Percentiles rank a stretch among this genome's conserved stretches.
Evolutionary conservation across 148 eudicot species (phyloP).

Genomic region (Vaccinium corymbosum): DNA sequence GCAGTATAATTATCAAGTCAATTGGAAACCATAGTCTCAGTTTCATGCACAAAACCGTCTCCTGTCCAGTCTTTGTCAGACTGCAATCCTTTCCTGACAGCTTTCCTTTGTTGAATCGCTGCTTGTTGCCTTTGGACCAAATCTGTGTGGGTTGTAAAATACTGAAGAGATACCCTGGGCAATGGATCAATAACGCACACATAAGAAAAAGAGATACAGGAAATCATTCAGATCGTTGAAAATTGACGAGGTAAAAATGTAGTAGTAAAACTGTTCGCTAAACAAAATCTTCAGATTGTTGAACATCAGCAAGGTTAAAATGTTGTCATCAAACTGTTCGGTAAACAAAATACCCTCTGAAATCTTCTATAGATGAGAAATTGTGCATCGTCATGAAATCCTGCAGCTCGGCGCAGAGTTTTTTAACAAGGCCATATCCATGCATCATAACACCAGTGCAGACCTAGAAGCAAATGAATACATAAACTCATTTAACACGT

Average conservation of each 20-base stretch:
- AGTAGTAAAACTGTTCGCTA: background rate
- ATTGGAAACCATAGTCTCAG: constrained; percentile 96
- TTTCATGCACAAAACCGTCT: constrained; percentile 92
- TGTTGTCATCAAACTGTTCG: background rate
- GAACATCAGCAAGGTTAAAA: background rate
- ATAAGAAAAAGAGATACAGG: background rate
- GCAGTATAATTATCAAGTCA: constrained; percentile 23
- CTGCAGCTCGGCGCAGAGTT: constrained; percentile 82
- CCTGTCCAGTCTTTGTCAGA: constrained; percentile 99
- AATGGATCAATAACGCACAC: background rate
- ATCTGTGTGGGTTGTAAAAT: constrained; percentile 93
- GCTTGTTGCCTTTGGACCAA: constrained; percentile 81
- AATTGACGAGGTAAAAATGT: background rate
- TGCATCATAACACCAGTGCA: constrained; percentile 99
- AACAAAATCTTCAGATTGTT: background rate
- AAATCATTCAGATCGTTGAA: background rate
- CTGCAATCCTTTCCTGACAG: constrained; percentile 67
- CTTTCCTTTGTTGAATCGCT: constrained; percentile 76
- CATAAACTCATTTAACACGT: background rate
- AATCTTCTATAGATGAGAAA: constrained; percentile 87
- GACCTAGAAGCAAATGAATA: constrained; percentile 48
- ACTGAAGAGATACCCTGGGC: constrained; percentile 57
- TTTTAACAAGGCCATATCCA: constrained; percentile 78
- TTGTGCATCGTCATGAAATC: constrained; percentile 94
- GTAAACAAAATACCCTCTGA: constrained; percentile 64